Base-by-base conservation (phyloP, 495 filamentous ascomycete genomes). In the Cladorrhinum samala region DNA sequence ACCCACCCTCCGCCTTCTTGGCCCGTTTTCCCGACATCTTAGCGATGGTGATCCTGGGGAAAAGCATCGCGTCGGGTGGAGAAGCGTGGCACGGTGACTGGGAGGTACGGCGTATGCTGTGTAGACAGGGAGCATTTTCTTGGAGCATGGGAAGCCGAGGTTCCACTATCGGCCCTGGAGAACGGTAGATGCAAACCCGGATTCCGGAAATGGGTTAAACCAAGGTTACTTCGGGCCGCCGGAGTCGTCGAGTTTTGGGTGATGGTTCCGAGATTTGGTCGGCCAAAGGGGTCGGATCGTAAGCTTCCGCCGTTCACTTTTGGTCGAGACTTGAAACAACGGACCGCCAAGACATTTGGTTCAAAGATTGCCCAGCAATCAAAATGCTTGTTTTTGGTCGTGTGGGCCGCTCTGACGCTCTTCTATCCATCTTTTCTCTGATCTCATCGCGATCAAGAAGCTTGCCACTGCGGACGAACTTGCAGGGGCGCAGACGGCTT, bases 121-220 rank as follows among this genome's bases (percentile, higher is more conserved):
- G 17, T 24, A 18, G 18, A 9, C 19, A 27, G 19, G 16, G 50
- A 20, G 36, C 23, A 18, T 38, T 39, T 2, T 11, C 41, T 52
- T 47, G 56, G 49, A 56, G 53, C 42, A 16, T 47, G 21, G 50
- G 14, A 20, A 49, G 40, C 59, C 49, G 56, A 52, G 9, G 8
- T 56, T 46, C 52, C 59, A 41, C 38, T 47, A 33, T 49, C 47
- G 48, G 42, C 45, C 40, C 49, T 41, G 49, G 42, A 54, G 38
- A 47, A 23, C 55, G 59, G 58, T 49, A 54, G 43, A 38, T 48
- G 17, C 43, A 19, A 40, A 49, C 47, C 58, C 56, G 62, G 49
- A 14, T 45, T 30, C 61, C 55, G 39, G 49, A 61, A 61, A 17
- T 30, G 60, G 58, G 52, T 47, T 57, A 53, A 57, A 25, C 21